These are phyloP conservation scores for Vinca minor DNA, from an alignment of 257 asterid genomes.

Conservation along the genomic window DNA sequence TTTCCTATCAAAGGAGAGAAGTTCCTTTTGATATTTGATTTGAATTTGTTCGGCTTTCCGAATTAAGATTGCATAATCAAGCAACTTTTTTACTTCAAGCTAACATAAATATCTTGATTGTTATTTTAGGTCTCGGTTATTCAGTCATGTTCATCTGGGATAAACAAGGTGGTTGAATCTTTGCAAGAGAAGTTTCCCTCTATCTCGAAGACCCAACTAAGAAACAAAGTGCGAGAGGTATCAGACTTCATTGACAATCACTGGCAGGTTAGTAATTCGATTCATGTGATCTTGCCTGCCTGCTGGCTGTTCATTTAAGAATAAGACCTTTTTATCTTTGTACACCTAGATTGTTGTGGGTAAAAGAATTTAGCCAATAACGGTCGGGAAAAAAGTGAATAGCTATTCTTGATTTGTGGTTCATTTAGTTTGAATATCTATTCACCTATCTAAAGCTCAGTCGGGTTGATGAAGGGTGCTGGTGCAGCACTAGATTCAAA, in stretches of 20 bases:
- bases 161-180: constrained; percentile 45
- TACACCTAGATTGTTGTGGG: neutral
- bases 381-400: no score
- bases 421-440: no score
- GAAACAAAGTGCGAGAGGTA: constrained; percentile 75
- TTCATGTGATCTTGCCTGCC: neutral
- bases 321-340: no score
- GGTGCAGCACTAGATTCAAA: no score
- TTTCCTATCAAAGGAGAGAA: neutral
- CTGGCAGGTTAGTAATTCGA: constrained; percentile 64
- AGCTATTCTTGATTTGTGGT: no score
- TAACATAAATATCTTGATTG: neutral
- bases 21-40: neutral
- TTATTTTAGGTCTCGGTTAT: constrained; percentile 49
- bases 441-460: no score
- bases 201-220: constrained; percentile 49
- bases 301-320: neutral
- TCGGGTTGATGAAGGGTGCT: no score
- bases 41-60: neutral
- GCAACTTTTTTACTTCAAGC: neutral
- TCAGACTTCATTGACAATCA: constrained; percentile 59
- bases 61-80: neutral
- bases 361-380: neutral
- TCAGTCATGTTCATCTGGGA: constrained; percentile 49
- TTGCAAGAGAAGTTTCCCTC: constrained; percentile 55